Evolutionary conservation across 2,329 filamentous ascomycete genomes (phyloP).

Genomic region (Fusarium longipes): DNA sequence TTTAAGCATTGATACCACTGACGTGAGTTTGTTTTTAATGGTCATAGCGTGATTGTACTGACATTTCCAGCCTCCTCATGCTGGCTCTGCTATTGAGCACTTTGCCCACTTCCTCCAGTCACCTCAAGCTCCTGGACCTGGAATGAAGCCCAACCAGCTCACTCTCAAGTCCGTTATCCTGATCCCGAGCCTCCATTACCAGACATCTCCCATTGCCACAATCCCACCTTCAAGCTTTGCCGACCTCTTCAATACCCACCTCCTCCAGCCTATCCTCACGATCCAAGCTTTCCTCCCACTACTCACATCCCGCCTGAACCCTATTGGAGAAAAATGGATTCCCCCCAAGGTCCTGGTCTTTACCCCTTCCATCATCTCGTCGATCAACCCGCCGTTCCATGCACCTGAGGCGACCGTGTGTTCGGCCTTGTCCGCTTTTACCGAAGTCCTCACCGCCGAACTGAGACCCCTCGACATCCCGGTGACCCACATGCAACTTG

Average conservation of each 20-base stretch:
- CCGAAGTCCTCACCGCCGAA: conserved; percentile 82
- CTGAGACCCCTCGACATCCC: conserved; percentile 79
- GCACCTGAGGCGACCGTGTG: conserved; percentile 88
- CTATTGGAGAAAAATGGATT: conserved; percentile 61
- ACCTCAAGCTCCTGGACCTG: conserved; percentile 80
- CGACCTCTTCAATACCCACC: conserved; percentile 90
- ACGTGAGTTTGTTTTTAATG: conserved; percentile 63
- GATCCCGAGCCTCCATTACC: conserved; percentile 83
- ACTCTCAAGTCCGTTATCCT: conserved; percentile 83
- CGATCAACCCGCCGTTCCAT: conserved; percentile 82
- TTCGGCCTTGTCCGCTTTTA: conserved; percentile 87
- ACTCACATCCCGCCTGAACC: conserved; percentile 70
- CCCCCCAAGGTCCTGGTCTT: conserved; percentile 79
- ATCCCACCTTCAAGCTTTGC: conserved; percentile 86
- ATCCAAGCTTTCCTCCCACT: conserved; percentile 90
- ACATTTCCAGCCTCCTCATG: conserved; percentile 70
- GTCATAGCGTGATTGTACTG: conserved; percentile 3
- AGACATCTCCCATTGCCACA: conserved; percentile 85
- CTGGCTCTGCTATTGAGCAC: conserved; percentile 74
- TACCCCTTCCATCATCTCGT: conserved; percentile 83
- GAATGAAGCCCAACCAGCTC: conserved; percentile 79
- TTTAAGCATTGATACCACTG: conserved; percentile 83
- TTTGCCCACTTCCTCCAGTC: conserved; percentile 78
- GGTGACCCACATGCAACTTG: conserved; percentile 89
- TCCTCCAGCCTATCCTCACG: conserved; percentile 88